Base-by-base conservation (phyloP, 2,329 filamentous ascomycete species). In the Camillea tinctor region DNA sequence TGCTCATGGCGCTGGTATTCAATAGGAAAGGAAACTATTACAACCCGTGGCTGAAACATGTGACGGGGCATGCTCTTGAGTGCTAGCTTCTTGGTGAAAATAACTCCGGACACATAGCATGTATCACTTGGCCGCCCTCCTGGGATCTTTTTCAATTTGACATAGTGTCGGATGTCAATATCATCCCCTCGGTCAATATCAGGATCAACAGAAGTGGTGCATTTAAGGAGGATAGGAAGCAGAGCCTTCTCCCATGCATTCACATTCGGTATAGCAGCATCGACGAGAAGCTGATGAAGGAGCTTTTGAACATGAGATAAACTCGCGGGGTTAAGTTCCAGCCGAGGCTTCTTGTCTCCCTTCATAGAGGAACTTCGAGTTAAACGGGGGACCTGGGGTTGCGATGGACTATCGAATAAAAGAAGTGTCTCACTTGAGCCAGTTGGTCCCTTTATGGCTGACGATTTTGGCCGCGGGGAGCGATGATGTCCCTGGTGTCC, bases 141-240 rank as follows among this genome's bases (percentile, higher is more conserved):
- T 0, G 93, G 91, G 13, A 99, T 95, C 72, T 96, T 96, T 74
- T 99, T 99, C 26, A 99, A 78, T 73, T 99, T 99, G 64, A 99
- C 92, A 71, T 97, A 99, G 73, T 98, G 93, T 3, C 95, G 86
- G 61, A 99, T 95, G 73, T 99, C 95, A 82, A 99, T 98, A 71
- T 95, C 91, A 73, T 99, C 95, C 24, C 93, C 93, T 58, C 87
- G 85, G 59, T 93, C 89, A 51, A 97, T 91, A 73, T 98, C 91
- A 1, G 95, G 95, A 64, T 96, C 90, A 3, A 99, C 93, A 71
- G 98, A 95, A 66, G 97, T 93, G 0, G 94, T 96, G 64, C 93
- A 95, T 68, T 90, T 90, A 21, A 97, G 81, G 20, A 99, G 82
- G 56, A 99, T 96, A 0, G 95, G 95, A 55, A 97, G 84, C 13